A percentile compares a stretch with the other conserved stretches of the same genome.
These are phyloP conservation scores for Hibiscus trionum DNA, from an alignment of 345 rosid species.

Conservation along the genomic window DNA sequence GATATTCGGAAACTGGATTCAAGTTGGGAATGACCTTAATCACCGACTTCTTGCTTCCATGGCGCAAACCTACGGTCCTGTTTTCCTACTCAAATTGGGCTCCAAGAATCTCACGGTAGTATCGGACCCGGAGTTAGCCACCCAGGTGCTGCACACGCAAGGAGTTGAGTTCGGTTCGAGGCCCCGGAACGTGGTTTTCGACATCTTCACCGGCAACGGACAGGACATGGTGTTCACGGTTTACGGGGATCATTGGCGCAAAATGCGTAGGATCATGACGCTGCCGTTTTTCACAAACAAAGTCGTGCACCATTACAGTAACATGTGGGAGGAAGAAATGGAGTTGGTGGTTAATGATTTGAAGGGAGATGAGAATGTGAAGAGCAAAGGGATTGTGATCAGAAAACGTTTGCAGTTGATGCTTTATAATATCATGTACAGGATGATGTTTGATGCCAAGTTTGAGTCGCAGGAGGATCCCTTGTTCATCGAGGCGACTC, in stretches of 20 bases:
- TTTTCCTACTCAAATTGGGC: conserved; percentile 50
- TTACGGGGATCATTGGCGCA: conserved; percentile 61
- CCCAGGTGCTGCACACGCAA: conserved; percentile 49
- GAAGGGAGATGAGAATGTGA: conserved; percentile 18
- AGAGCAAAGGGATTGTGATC: conserved; percentile 31
- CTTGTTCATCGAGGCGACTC: conserved; percentile 14
- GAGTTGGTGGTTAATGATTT: conserved; percentile 42
- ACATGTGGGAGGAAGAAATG: conserved; percentile 58
- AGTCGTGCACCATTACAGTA: conserved; percentile 40
- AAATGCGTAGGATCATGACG: conserved; percentile 62
- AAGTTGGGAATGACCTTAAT: conserved; percentile 59
- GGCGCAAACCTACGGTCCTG: conserved; percentile 32
- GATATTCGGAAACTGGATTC: conserved; percentile 56
- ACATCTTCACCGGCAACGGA: conserved; percentile 54
- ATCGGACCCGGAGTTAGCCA: conserved; percentile 44
- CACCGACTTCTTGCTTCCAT: conserved; percentile 46
- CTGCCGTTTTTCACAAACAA: conserved; percentile 62
- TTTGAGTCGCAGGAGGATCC: conserved; percentile 13
- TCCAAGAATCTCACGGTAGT: conserved; percentile 38
- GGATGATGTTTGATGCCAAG: conserved; percentile 57
- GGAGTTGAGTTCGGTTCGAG: conserved; percentile 62
- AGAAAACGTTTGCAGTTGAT: conserved; percentile 49
- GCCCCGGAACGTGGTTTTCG: conserved; percentile 52
- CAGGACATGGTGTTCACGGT: conserved; percentile 70
- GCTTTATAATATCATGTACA: conserved; percentile 58